Evolutionary conservation across 306 rosid species (phyloP).

Genomic region (Rubus idaeus): DNA sequence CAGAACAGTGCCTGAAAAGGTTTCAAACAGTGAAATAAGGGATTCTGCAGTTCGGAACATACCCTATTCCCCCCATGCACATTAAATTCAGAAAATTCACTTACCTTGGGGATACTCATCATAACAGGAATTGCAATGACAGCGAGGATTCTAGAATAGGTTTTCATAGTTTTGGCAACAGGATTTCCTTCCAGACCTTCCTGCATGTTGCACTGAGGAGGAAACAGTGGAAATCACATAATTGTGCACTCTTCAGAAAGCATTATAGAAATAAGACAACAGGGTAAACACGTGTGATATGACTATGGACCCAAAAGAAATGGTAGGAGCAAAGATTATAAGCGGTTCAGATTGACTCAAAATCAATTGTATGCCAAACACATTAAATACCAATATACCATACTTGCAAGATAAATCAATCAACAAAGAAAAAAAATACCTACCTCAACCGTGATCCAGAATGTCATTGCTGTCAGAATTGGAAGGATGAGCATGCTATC

Average conservation of each 20-base stretch:
- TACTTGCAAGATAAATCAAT: not conserved
- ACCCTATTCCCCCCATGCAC: not conserved
- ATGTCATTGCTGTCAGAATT: slow-evolving; percentile 68
- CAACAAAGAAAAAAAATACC: slow-evolving; percentile 15
- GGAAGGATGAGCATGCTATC: slow-evolving; percentile 69
- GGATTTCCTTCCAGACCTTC: slow-evolving; percentile 98
- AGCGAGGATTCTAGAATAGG: slow-evolving; percentile 71
- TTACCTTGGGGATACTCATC: slow-evolving; percentile 63
- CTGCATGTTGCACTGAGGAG: slow-evolving; percentile 75
- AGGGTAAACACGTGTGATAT: not conserved
- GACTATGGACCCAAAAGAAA: not conserved
- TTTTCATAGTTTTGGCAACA: slow-evolving; percentile 71
- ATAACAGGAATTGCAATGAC: slow-evolving; percentile 83
- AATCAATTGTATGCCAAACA: not conserved
- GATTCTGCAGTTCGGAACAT: not conserved
- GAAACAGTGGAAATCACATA: slow-evolving; percentile 11
- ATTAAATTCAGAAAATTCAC: slow-evolving; percentile 37
- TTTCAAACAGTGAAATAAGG: not conserved
- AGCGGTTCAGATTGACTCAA: not conserved
- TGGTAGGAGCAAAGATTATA: not conserved
- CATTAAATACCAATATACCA: not conserved
- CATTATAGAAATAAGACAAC: not conserved
- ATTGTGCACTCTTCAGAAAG: slow-evolving; percentile 4
- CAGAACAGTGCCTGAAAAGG: slow-evolving; percentile 86
- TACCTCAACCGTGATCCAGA: slow-evolving; percentile 86